phyloP scores from a whole-genome alignment of 1,284 basidiomycete species.

The Cutaneotrichosporon cyanovorans region DNA sequence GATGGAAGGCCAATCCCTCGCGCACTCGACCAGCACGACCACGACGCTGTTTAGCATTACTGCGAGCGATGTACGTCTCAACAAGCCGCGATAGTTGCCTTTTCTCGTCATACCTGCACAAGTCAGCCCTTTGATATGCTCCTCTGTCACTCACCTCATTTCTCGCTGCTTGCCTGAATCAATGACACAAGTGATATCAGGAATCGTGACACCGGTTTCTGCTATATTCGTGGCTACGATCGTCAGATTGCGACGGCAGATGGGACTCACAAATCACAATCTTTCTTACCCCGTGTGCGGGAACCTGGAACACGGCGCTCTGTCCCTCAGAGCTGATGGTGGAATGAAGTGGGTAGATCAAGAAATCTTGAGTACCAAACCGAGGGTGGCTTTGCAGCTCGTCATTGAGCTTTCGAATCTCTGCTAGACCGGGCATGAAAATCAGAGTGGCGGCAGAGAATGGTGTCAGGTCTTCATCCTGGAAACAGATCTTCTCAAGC shows the following conservation, averaged over 20 bases:
- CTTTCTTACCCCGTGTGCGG: slow-evolving; percentile 70
- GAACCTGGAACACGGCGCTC: slow-evolving; percentile 79
- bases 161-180: slow-evolving; percentile 89
- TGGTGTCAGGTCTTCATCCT: slow-evolving; percentile 44
- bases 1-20: slow-evolving; percentile 85
- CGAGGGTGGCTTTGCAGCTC: slow-evolving; percentile 64
- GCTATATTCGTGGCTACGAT: slow-evolving; percentile 60
- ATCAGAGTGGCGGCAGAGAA: slow-evolving; percentile 81
- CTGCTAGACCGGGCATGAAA: slow-evolving; percentile 86
- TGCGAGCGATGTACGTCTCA: slow-evolving; percentile 86
- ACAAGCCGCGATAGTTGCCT: slow-evolving; percentile 87
- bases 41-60: slow-evolving; percentile 86
- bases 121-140: slow-evolving; percentile 2
- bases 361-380: slow-evolving; percentile 67
- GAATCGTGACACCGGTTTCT: slow-evolving; percentile 95
- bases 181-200: slow-evolving; percentile 96
- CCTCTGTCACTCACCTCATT: slow-evolving; percentile 59
- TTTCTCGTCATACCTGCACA: slow-evolving; percentile 84
- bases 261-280: slow-evolving; percentile 66
- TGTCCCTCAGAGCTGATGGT: slow-evolving; percentile 85
- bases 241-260: not conserved
- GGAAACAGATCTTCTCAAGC: slow-evolving; percentile 78
- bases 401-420: slow-evolving; percentile 85
- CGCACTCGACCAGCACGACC: slow-evolving; percentile 90
- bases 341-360: slow-evolving; percentile 86